phyloP scores from a whole-genome alignment of 73 alveolate species.

The Paramecium tetraurelia region DNA sequence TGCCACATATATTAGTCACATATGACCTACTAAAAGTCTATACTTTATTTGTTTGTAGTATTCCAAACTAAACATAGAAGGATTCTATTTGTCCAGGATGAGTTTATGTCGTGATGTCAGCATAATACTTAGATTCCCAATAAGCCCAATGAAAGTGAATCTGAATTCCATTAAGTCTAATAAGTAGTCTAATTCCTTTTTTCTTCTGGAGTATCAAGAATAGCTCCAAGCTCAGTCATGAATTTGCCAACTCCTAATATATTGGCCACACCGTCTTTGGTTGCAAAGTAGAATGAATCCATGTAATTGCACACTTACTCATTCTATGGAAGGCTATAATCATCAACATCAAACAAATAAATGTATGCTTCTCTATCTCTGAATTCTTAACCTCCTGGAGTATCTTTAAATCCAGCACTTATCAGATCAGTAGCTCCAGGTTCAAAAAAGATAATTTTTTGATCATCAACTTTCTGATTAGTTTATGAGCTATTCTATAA shows the following conservation, averaged over 20 bases:
- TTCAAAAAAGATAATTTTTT: constrained; percentile 81
- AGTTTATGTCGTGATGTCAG: constrained; percentile 79
- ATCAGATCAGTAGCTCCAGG: constrained; percentile 66
- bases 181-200: constrained; percentile 70
- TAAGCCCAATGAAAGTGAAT: constrained; percentile 77
- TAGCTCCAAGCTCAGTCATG: constrained; percentile 80
- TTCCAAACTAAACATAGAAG: constrained; percentile 70
- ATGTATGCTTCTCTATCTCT: constrained; percentile 56
- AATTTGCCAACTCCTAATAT: constrained; percentile 69
- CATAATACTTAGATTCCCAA: constrained; percentile 80
- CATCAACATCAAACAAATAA: constrained; percentile 50
- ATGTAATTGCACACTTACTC: constrained; percentile 61
- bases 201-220: constrained; percentile 69
- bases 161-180: constrained; percentile 64
- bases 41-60: constrained; percentile 68
- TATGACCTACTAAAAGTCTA: constrained; percentile 70
- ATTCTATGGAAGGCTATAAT: constrained; percentile 31
- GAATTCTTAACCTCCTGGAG: constrained; percentile 60
- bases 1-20: constrained; percentile 71
- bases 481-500: constrained; percentile 70
- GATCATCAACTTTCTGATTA: constrained; percentile 69
- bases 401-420: constrained; percentile 60
- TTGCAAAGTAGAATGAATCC: constrained; percentile 64
- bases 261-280: constrained; percentile 66
- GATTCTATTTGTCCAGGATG: constrained; percentile 73